Base-by-base conservation (phyloP, 139 green algal species). In the Coelastrella sp. region DNA sequence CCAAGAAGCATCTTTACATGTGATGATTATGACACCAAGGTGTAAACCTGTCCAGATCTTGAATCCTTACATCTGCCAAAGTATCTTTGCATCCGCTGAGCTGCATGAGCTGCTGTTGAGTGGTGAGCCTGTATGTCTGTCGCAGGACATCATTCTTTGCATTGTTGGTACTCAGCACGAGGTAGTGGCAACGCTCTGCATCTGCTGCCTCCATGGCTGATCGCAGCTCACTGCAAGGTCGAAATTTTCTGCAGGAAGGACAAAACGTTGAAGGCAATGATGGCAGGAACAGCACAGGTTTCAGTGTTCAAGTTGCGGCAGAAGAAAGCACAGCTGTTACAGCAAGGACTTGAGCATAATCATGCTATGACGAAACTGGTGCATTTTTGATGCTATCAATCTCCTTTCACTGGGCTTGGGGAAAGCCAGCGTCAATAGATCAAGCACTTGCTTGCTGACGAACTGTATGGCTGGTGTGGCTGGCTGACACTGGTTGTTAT, bases 61-160 rank as follows among this genome's bases (percentile, higher is more conserved):
- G 4, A 68, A 20, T 11, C 63, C 83, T 79, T 35, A 92, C 90
- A 79, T 90, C 90, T 19, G 72, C 20, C 0, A 84, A 27, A 56
- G 82, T 78, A 15, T 90, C 70, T 25, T 79, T 85, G 57, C 89
- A 74, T 7, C 81, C 80, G 3, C 57, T 82, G n/a, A 93, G 68
- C 19, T 19, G 19, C 56, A 86, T 88, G 19, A 93, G 80, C 25
- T 89, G 86, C 60, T 87, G 22, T n/a, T 14, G 17, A 7, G 19
- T 87, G 56, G 78, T 73, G 8, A 93, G 22, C 14, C 90, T 89
- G 25, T 35, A 75, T 6, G 80, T 57, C 6, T 82, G 57, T 0
- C 78, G 27, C 15, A 56, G 70, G n/a, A 91, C 63, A 20, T 60
- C 82, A 56, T 60, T 15, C 24, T 61, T 60, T 25, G 61, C 82